phyloP scores from a whole-genome alignment of 1,284 basidiomycete genomes.

The Cystobasidium sp. region DNA sequence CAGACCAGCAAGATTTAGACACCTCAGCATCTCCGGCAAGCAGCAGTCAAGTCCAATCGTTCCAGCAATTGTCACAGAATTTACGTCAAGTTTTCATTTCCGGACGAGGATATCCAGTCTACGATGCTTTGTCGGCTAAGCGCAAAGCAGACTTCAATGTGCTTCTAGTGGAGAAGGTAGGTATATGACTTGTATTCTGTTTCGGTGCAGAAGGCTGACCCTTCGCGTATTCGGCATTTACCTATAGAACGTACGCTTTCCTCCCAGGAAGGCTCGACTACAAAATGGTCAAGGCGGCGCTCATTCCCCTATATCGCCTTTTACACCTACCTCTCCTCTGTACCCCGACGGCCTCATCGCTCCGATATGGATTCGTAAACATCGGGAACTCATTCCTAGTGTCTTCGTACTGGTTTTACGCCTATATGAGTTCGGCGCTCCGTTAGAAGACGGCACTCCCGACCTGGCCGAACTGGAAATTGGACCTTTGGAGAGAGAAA shows the following conservation, averaged over 20 bases:
- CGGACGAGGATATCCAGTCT: slow-evolving; percentile 60
- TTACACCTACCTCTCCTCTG: slow-evolving; percentile 82
- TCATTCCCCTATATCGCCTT: slow-evolving; percentile 87
- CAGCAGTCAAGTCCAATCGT: slow-evolving; percentile 50
- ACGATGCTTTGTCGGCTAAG: slow-evolving; percentile 55
- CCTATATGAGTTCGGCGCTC: slow-evolving; percentile 66
- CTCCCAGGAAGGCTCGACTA: slow-evolving; percentile 75
- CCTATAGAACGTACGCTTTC: slow-evolving; percentile 71
- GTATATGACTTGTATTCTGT: background rate
- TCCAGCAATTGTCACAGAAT: slow-evolving; percentile 66
- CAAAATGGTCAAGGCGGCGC: slow-evolving; percentile 55
- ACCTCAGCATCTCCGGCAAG: slow-evolving; percentile 26
- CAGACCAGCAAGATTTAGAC: slow-evolving; percentile 48
- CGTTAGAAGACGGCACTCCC: slow-evolving; percentile 56
- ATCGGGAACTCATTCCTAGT: slow-evolving; percentile 83
- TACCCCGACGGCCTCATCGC: slow-evolving; percentile 94
- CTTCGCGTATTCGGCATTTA: slow-evolving; percentile 11
- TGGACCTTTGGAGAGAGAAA: slow-evolving; percentile 60
- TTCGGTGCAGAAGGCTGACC: background rate
- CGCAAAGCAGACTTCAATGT: slow-evolving; percentile 69
- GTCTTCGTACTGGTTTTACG: slow-evolving; percentile 89
- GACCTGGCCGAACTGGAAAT: slow-evolving; percentile 8
- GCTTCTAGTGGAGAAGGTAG: slow-evolving; percentile 75
- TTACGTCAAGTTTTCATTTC: slow-evolving; percentile 66
- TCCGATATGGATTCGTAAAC: slow-evolving; percentile 96